Percentiles rank a stretch among this genome's conserved stretches.
phyloP scores from a whole-genome alignment of 1,139 yeast species.

The Nakaseomyces bracarensis region DNA sequence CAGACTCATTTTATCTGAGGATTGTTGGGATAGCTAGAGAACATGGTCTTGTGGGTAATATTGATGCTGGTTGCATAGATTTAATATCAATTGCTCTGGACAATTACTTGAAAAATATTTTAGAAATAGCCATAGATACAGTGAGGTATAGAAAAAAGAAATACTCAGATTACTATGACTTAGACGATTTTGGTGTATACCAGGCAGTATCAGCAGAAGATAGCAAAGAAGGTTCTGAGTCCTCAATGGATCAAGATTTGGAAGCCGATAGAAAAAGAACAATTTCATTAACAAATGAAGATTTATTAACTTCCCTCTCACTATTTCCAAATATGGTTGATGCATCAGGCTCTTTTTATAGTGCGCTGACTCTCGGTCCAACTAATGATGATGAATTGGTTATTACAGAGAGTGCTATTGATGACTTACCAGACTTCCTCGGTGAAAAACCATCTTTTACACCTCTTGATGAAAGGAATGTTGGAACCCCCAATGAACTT shows the following conservation, averaged over 20 bases:
- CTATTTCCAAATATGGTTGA: conserved; percentile 62
- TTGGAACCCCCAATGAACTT: conserved; percentile 61
- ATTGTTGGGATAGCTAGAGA: conserved; percentile 84
- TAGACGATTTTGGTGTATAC: conserved; percentile 29
- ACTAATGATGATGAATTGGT: conserved; percentile 48
- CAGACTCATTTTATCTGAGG: conserved; percentile 56
- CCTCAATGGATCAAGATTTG: conserved; percentile 2
- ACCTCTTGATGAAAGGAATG: conserved; percentile 34
- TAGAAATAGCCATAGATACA: conserved; percentile 69
- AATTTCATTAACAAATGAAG: conserved; percentile 53
- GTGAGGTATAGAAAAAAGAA: conserved; percentile 52
- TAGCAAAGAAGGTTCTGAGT: neutral
- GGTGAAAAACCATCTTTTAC: conserved; percentile 29
- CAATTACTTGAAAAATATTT: conserved; percentile 60
- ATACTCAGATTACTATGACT: conserved; percentile 41
- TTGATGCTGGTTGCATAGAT: conserved; percentile 66
- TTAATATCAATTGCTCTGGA: conserved; percentile 75
- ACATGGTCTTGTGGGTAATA: conserved; percentile 79
- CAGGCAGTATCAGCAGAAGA: conserved; percentile 20
- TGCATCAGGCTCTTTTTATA: conserved; percentile 51
- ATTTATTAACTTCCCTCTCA: conserved; percentile 53
- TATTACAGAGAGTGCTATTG: conserved; percentile 37
- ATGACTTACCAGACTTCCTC: conserved; percentile 31
- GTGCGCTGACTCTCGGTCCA: conserved; percentile 45
- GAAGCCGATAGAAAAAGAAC: conserved; percentile 25